Evolutionary conservation across 345 rosid species (phyloP).

Genomic region (Physaria fendleri): DNA sequence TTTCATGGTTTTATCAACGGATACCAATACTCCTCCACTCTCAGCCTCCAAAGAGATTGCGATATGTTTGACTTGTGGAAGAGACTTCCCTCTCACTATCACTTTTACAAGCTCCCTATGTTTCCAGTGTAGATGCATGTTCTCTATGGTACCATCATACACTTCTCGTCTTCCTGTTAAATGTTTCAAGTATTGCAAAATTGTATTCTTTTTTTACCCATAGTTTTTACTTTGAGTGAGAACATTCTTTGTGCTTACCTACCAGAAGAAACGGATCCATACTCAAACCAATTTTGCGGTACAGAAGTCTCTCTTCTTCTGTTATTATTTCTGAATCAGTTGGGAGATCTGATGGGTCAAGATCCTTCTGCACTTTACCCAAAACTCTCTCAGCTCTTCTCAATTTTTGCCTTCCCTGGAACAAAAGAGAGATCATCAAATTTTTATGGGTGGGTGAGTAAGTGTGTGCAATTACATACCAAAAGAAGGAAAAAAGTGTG

Average conservation of each 20-base stretch:
- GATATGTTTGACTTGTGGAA: slow-evolving; percentile 69
- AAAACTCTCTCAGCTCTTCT: slow-evolving; percentile 56
- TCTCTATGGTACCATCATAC: slow-evolving; percentile 79
- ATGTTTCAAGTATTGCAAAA: background rate
- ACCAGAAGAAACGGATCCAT: slow-evolving; percentile 83
- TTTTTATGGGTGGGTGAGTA: too few species aligned
- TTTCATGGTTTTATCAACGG: slow-evolving; percentile 69
- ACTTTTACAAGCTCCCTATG: slow-evolving; percentile 80
- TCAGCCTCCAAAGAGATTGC: slow-evolving; percentile 84
- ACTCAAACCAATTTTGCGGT: slow-evolving; percentile 81
- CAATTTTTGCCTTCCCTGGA: slow-evolving; percentile 65
- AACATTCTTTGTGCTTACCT: slow-evolving; percentile 44
- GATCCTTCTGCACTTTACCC: slow-evolving; percentile 62
- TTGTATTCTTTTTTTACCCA: background rate
- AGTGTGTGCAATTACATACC: too few species aligned
- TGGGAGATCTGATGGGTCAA: slow-evolving; percentile 74
- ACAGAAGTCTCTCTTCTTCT: slow-evolving; percentile 77
- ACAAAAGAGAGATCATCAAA: slow-evolving; percentile 19
- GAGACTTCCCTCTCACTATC: slow-evolving; percentile 51
- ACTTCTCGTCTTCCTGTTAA: slow-evolving; percentile 68
- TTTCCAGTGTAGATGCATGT: slow-evolving; percentile 96
- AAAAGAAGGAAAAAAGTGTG: too few species aligned
- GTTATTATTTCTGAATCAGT: slow-evolving; percentile 72
- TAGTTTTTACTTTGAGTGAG: slow-evolving; percentile 8
- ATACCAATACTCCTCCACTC: slow-evolving; percentile 84